These are phyloP conservation scores for Anaeromyces robustus DNA, from an alignment of 192 early-diverging fungal genomes.

Conservation along the genomic window DNA sequence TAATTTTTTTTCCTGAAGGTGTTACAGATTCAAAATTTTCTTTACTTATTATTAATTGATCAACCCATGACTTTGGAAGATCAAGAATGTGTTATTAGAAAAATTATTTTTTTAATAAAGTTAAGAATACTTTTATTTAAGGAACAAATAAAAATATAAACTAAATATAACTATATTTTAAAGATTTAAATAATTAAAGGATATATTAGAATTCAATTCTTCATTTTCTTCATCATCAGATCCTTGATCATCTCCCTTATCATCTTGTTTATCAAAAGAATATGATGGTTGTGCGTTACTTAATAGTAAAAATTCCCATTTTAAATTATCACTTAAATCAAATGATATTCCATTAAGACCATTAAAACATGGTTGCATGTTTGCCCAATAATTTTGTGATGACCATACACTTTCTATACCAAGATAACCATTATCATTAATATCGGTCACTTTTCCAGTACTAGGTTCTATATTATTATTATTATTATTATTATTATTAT, in stretches of 20 bases:
- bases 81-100: slow-evolving; percentile 24
- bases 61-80: slow-evolving; percentile 38
- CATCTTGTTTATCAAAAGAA: not conserved
- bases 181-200: not conserved
- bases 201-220: not conserved
- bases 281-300: slow-evolving; percentile 28
- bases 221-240: slow-evolving; percentile 17
- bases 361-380: slow-evolving; percentile 46
- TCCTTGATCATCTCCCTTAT: not conserved
- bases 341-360: slow-evolving; percentile 45
- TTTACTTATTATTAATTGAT: slow-evolving; percentile 15
- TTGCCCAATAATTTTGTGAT: slow-evolving; percentile 40
- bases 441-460: slow-evolving; percentile 23
- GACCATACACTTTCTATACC: slow-evolving; percentile 41
- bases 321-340: slow-evolving; percentile 38
- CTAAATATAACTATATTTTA: no score
- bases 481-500: not conserved
- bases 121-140: not conserved
- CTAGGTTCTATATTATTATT: slow-evolving; percentile 19
- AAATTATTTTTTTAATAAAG: no score
- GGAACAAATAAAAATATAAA: no score
- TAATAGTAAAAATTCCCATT: slow-evolving; percentile 43
- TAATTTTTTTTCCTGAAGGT: slow-evolving; percentile 28
- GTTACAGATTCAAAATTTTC: slow-evolving; percentile 35
- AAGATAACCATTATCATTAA: slow-evolving; percentile 33